Base-by-base conservation (phyloP, 2,329 filamentous ascomycete genomes). In the Paracamarosporium sp. region DNA sequence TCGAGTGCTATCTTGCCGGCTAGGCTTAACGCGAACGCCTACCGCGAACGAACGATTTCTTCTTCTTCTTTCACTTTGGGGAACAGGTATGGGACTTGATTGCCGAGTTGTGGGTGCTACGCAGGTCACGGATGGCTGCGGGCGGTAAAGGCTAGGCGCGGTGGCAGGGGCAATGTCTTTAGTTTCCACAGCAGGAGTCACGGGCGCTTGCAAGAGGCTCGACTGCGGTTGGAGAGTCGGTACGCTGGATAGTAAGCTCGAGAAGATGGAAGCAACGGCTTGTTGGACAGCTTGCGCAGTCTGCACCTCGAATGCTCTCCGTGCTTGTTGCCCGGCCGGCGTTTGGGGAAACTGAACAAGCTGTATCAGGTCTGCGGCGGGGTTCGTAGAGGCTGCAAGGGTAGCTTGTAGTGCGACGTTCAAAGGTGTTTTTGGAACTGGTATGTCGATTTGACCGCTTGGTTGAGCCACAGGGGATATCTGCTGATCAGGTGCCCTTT, bases 341-440 rank as follows among this genome's bases (percentile, higher is more conserved):
- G 69, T 73, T 51, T 71, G 69, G 17, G 68, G 69, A 17, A 72
- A 69, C n/a, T 70, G 69, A 8, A 67, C 36, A 40, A 65, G 44
- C 30, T 67, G 66, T 22, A 70, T 57, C 15, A 72, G 47, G 31
- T 66, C 61, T 47, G 64, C 47, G 13, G 65, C 50, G 4, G 66
- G 59, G 17, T 60, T 59, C 11, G 67, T 50, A n/a, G 63, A 59
- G 20, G 56, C 52, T n/a, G 67, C 58, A 3, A 52, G 27, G 50
- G n/a, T 30, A 1, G 30, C 44, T 50, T 7, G 24, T 22, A 30
- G 22, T 9, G 41, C 17, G 7, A 46, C 27, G 27, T 46, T 51
- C 40, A 57, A 12, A 9, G 48, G 28, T 40, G 52, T 31, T 5
- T 25, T 31, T 22, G 36, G n/a, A 0, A 53, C 41, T 2, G 50